Evolutionary conservation across 495 filamentous ascomycete genomes (phyloP), one percentile per base, ranked within the genome.

Genomic region (Hypoxylon lenormandii): DNA sequence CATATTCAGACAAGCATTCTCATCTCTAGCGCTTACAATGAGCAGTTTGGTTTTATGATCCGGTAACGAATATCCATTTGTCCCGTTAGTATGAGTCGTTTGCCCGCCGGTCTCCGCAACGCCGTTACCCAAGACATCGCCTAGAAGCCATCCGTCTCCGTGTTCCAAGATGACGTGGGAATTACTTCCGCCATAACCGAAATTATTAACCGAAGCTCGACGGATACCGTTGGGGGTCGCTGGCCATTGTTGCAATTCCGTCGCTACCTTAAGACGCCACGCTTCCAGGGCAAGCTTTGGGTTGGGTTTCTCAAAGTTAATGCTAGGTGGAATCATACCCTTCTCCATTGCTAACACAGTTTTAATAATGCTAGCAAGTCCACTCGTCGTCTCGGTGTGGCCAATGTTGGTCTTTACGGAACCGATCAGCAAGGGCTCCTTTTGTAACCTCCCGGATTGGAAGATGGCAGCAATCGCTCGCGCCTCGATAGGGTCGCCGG

Each of bases 151-250:
- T 45, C 65, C 52, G 21, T 61, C 61, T 12, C 36, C 67, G 30
- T 69, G 73, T 38, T 89, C 86, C 0, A 89, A 18, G 23, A 89
- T 77, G 12, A 76, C 78, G 55, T 89, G 85, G 0, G 79, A 77
- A 62, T 89, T 89, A 6, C 82, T 71, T 3, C 87, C 86, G 0
- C 86, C 87, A 58, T 78, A 86, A 1, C 87, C 86, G 57, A 85
- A 87, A 15, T 77, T 84, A 56, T 85, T 87, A 16, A 88, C 71
- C 1, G 77, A 80, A 1, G 78, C 78, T 40, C 85, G 74, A 0
- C 80, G 77, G 0, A 78, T 60, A 4, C 70, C 73, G 21, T 53
- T 47, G 22, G 1, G 42, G 21, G 79, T 45, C 2, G 15, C 5
- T 2, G 42, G 76, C 47, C 75, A 72, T 16, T 37, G 46, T 5